Conservation (phyloP, 2,329 filamentous ascomycete genomes). For the Boeremia lycopersici region DNA sequence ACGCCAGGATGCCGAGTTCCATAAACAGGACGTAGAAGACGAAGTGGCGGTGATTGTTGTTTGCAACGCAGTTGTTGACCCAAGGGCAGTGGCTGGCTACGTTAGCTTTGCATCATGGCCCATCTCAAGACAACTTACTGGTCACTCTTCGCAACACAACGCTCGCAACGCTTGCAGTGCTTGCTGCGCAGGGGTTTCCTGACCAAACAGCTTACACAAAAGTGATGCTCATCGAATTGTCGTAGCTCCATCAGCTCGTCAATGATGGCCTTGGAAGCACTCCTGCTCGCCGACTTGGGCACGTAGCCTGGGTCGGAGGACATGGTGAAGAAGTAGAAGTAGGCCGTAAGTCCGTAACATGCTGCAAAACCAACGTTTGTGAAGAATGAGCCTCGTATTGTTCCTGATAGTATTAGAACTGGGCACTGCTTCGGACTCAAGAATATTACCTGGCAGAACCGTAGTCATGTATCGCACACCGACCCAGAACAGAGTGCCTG, state of each 20-base stretch:
- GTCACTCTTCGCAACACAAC: constrained; percentile 95
- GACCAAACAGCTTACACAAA: constrained; percentile 94
- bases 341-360: constrained; percentile 70
- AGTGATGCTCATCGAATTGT: constrained; percentile 93
- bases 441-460: constrained; percentile 70
- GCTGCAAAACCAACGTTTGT: constrained; percentile 76
- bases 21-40: constrained; percentile 85
- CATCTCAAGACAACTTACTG: constrained; percentile 67
- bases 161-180: constrained; percentile 88
- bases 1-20: constrained; percentile 73
- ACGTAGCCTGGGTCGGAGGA: constrained; percentile 88
- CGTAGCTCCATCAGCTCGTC: constrained; percentile 82
- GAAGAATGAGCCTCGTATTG: constrained; percentile 69
- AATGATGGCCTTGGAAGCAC: constrained; percentile 87
- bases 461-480: constrained; percentile 76
- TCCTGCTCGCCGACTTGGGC: constrained; percentile 86
- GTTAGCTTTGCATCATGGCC: constrained; percentile 21
- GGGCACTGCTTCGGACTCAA: background rate
- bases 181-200: constrained; percentile 91
- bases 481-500: constrained; percentile 81
- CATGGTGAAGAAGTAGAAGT: constrained; percentile 90
- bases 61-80: constrained; percentile 94
- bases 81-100: constrained; percentile 86
- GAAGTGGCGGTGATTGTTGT: constrained; percentile 97
- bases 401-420: constrained; percentile 58